These are phyloP conservation scores for Sugiyamaella americana DNA, from an alignment of 805 yeast species.

Conservation along the genomic window DNA sequence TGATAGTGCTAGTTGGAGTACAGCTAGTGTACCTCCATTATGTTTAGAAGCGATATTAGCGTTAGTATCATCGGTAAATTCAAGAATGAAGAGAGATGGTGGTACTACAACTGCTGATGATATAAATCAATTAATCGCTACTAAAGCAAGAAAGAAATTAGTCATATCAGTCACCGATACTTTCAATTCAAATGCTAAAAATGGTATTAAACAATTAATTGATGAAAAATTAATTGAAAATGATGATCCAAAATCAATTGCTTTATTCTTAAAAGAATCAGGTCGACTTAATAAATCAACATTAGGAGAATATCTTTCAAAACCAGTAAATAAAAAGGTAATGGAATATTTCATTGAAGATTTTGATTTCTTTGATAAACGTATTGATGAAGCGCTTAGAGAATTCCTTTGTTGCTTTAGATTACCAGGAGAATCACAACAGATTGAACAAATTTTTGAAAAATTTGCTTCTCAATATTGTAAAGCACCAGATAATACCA, in stretches of 20 bases:
- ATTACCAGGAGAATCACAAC: slow-evolving; percentile 96
- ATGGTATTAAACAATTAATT: slow-evolving; percentile 62
- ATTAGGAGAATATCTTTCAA: slow-evolving; percentile 80
- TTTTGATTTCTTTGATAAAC: slow-evolving; percentile 67
- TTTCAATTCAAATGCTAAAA: slow-evolving; percentile 73
- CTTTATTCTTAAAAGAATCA: slow-evolving; percentile 70
- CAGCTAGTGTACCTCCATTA: slow-evolving; percentile 86
- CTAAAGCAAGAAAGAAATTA: slow-evolving; percentile 48
- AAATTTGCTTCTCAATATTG: slow-evolving; percentile 78
- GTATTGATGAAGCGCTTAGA: slow-evolving; percentile 93
- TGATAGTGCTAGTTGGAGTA: slow-evolving; percentile 70
- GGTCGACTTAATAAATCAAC: slow-evolving; percentile 80
- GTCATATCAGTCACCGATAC: slow-evolving; percentile 68
- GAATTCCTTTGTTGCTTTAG: slow-evolving; percentile 75
- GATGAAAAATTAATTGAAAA: slow-evolving; percentile 58
- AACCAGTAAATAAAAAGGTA: slow-evolving; percentile 57
- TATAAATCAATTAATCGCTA: slow-evolving; percentile 10
- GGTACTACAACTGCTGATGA: slow-evolving; percentile 12
- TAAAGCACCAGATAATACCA: slow-evolving; percentile 45
- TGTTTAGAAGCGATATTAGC: slow-evolving; percentile 84
- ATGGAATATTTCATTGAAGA: slow-evolving; percentile 58
- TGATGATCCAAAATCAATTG: slow-evolving; percentile 49
- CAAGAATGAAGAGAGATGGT: not conserved
- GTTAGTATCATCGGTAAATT: slow-evolving; percentile 50
- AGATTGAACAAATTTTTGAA: slow-evolving; percentile 88